These are phyloP conservation scores for Ramaria sp. DNA, from an alignment of 768 basidiomycete genomes.

Conservation along the genomic window DNA sequence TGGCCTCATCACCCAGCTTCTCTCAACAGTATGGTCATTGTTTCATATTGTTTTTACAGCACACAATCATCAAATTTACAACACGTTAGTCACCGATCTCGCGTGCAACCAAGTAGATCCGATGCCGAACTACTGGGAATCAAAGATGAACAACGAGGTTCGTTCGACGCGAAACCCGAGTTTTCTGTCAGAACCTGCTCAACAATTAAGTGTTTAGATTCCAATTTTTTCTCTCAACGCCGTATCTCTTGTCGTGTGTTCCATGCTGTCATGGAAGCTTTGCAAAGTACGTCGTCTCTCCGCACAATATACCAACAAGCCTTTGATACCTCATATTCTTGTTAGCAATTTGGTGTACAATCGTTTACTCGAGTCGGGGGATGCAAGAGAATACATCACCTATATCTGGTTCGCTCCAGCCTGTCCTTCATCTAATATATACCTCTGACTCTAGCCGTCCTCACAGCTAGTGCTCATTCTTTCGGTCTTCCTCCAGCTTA, in stretches of 20 bases:
- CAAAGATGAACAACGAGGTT: conserved; percentile 28
- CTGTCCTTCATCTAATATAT: background rate
- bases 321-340: background rate
- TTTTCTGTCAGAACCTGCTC: no score
- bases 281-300: conserved; percentile 25
- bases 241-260: conserved; percentile 25
- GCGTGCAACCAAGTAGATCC: conserved; percentile 31
- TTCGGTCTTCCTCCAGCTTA: conserved; percentile 36
- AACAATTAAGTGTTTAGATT: conserved; percentile 17
- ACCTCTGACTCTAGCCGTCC: background rate
- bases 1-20: conserved; percentile 32
- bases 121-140: conserved; percentile 33
- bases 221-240: conserved; percentile 30
- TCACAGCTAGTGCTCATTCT: conserved; percentile 36
- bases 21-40: conserved; percentile 37
- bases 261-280: conserved; percentile 30
- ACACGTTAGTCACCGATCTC: conserved; percentile 23
- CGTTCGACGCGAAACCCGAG: conserved; percentile 11
- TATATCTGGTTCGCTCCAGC: conserved; percentile 32
- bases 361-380: conserved; percentile 41
- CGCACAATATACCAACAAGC: background rate
- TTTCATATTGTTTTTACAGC: conserved; percentile 29
- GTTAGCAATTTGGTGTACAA: conserved; percentile 32
- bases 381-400: conserved; percentile 28
- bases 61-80: conserved; percentile 23